phyloP scores from a whole-genome alignment of 1,284 basidiomycete genomes.

The Cutaneotrichosporon mucoides region DNA sequence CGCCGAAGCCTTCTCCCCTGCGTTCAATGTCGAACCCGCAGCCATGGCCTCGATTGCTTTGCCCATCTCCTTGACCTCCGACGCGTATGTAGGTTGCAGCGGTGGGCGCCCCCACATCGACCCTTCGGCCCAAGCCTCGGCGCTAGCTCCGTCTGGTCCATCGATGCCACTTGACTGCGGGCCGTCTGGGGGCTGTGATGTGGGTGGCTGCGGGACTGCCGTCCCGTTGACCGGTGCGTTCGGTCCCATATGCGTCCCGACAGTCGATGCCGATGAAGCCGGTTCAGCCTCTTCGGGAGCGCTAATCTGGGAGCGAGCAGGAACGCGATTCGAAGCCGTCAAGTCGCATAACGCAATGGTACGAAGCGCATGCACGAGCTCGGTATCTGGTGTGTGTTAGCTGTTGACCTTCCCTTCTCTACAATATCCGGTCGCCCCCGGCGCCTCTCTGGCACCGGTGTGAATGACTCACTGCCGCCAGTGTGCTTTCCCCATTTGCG shows the following conservation, averaged over 20 bases:
- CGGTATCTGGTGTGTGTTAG: constrained; percentile 23
- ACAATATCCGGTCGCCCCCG: too few species aligned
- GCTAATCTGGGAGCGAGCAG: not conserved
- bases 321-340: not conserved
- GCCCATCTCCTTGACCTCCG: constrained; percentile 13
- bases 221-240: too few species aligned
- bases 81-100: not conserved
- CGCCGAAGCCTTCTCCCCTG: constrained; percentile 35
- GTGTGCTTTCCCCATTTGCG: constrained; percentile 88
- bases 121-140: constrained; percentile 3
- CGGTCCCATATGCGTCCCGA: too few species aligned
- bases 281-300: too few species aligned
- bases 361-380: constrained; percentile 37
- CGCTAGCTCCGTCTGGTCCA: constrained; percentile 1
- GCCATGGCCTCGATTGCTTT: constrained; percentile 19
- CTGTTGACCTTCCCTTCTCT: too few species aligned
- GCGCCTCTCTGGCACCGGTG: too few species aligned
- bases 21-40: constrained; percentile 5
- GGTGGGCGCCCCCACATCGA: constrained; percentile 27
- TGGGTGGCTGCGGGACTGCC: too few species aligned
- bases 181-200: too few species aligned
- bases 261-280: too few species aligned
- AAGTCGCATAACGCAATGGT: constrained; percentile 45
- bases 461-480: constrained; percentile 44
- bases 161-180: not conserved